These are phyloP conservation scores for Apiotrichum sp. DNA, from an alignment of 1,284 basidiomycete species.

Conservation along the genomic window DNA sequence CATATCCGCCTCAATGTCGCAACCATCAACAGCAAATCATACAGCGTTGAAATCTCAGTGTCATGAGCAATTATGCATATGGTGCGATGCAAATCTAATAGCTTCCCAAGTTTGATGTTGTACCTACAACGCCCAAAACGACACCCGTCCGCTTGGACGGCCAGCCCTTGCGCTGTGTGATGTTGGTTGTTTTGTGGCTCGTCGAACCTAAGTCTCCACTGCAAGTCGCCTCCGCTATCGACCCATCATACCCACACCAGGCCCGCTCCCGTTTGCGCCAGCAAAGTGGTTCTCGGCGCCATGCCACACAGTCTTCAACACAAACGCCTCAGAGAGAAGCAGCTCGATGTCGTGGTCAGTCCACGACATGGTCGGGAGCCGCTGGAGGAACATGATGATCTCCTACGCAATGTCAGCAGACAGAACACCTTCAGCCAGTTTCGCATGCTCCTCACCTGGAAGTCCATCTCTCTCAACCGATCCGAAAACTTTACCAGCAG, in stretches of 20 bases:
- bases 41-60: no score
- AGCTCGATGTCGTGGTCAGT: conserved; percentile 92
- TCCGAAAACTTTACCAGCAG: conserved; percentile 90
- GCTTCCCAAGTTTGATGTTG: no score
- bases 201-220: no score
- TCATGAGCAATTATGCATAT: no score
- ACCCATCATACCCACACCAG: conserved; percentile 42
- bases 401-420: conserved; percentile 53
- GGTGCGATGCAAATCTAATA: no score
- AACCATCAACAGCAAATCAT: no score
- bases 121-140: no score
- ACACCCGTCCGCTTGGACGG: no score
- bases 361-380: conserved; percentile 91
- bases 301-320: conserved; percentile 88
- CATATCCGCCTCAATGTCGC: no score
- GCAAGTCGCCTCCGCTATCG: conserved; percentile 13
- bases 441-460: conserved; percentile 60
- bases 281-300: conserved; percentile 85
- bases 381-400: conserved; percentile 98
- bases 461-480: conserved; percentile 86
- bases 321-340: conserved; percentile 90
- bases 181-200: no score
- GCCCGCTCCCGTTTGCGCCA: conserved; percentile 28
- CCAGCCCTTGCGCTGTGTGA: no score
- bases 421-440: no score